Percentiles rank a stretch among this genome's conserved stretches.
Evolutionary conservation across 2,329 filamentous ascomycete species (phyloP).

Genomic region (Colletotrichum sp.): DNA sequence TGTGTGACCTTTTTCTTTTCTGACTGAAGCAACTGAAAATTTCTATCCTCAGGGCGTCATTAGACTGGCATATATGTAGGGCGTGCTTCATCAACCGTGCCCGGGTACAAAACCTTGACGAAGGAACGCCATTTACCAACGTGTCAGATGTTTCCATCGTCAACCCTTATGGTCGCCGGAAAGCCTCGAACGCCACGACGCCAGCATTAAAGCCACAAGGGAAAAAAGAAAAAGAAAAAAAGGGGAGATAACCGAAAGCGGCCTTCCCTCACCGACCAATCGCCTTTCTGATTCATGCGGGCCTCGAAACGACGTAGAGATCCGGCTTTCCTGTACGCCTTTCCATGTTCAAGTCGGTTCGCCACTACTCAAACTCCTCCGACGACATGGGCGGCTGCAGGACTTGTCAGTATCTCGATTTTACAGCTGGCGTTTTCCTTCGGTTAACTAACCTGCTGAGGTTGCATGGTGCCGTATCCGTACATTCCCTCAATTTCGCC

Average conservation of each 20-base stretch:
- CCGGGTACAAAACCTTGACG: neutral
- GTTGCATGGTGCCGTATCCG: constrained; percentile 77
- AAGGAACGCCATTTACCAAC: neutral
- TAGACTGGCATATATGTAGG: neutral
- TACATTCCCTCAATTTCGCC: constrained; percentile 86
- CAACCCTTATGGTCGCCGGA: neutral
- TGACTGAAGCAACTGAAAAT: neutral
- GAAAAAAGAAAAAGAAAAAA: neutral
- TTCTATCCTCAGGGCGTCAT: neutral
- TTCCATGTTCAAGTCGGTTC: neutral
- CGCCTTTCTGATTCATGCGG: neutral
- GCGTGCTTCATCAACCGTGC: neutral
- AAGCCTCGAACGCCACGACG: constrained; percentile 14
- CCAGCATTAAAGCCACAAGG: neutral
- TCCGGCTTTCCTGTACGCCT: neutral
- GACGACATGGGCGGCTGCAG: constrained; percentile 47
- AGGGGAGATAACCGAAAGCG: neutral
- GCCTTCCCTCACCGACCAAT: neutral
- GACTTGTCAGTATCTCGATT: neutral
- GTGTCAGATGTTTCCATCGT: constrained; percentile 1
- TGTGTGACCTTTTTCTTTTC: neutral
- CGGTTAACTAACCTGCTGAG: constrained; percentile 75
- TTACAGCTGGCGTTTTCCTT: neutral
- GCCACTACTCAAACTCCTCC: constrained; percentile 51
- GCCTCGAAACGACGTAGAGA: neutral